phyloP scores from a whole-genome alignment of 139 green algal species.

The Nannochloris sp. region DNA sequence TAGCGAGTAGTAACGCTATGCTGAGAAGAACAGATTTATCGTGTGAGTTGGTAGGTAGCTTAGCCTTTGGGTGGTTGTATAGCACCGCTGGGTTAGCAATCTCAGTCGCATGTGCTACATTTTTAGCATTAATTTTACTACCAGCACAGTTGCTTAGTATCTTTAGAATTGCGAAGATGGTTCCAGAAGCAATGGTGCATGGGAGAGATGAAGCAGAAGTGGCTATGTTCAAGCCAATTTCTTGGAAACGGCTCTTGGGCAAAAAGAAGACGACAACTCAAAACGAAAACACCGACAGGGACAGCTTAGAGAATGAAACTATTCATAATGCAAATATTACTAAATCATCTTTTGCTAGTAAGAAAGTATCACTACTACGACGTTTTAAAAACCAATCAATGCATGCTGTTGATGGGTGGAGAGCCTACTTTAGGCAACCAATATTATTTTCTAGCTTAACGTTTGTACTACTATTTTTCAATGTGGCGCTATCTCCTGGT shows the following conservation, averaged over 20 bases:
- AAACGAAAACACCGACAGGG: not conserved
- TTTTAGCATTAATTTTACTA: conserved; percentile 2
- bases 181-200: conserved; percentile 20
- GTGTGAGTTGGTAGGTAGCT: conserved; percentile 25
- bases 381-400: not conserved
- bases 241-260: conserved; percentile 2
- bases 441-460: conserved; percentile 39
- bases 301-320: conserved; percentile 2
- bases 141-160: conserved; percentile 26
- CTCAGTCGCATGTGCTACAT: conserved; percentile 10
- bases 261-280: not conserved
- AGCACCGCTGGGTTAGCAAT: not conserved
- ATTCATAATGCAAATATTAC: too few relatives aligned
- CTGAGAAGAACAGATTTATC: conserved; percentile 29
- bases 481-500: conserved; percentile 36
- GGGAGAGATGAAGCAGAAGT: conserved; percentile 9
- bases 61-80: conserved; percentile 35
- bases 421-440: conserved; percentile 32
- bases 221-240: conserved; percentile 7
- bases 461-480: conserved; percentile 46
- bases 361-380: not conserved
- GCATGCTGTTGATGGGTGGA: conserved; percentile 17
- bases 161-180: conserved; percentile 9
- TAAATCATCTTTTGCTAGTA: too few relatives aligned
- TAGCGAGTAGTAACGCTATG: conserved; percentile 30